Evolutionary conservation across 2,329 filamentous ascomycete genomes (phyloP).

Genomic region (Cercospora sojina): DNA sequence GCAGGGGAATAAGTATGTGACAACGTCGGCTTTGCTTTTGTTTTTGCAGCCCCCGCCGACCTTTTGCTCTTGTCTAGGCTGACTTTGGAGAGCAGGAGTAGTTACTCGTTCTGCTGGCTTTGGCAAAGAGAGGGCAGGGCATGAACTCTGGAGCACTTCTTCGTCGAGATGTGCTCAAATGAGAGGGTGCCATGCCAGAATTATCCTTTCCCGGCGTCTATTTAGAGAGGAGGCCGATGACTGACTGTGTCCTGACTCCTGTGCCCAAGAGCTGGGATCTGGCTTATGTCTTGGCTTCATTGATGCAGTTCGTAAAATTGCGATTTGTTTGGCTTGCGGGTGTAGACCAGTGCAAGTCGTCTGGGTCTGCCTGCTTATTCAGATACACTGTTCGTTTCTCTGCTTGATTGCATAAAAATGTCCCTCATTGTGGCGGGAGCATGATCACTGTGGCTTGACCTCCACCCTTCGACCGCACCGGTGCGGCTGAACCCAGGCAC

Average conservation of each 20-base stretch:
- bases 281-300: background rate
- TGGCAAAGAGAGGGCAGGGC: too few species aligned
- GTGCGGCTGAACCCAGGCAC: background rate
- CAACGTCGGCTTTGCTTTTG: fast-evolving
- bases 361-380: background rate
- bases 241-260: too few species aligned
- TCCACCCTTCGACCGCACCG: background rate
- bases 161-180: too few species aligned
- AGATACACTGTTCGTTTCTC: background rate
- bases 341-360: background rate
- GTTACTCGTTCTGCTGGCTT: too few species aligned
- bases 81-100: background rate
- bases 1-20: background rate
- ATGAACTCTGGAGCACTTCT: too few species aligned
- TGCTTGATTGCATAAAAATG: background rate
- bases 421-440: background rate
- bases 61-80: background rate
- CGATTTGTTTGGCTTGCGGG: background rate
- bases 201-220: too few species aligned
- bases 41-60: background rate
- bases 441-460: background rate
- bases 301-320: background rate
- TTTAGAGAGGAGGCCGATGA: too few species aligned
- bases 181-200: too few species aligned
- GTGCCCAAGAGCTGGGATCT: too few species aligned